Evolutionary conservation across 495 filamentous ascomycete genomes (phyloP).

Genomic region (Echria macrotheca): DNA sequence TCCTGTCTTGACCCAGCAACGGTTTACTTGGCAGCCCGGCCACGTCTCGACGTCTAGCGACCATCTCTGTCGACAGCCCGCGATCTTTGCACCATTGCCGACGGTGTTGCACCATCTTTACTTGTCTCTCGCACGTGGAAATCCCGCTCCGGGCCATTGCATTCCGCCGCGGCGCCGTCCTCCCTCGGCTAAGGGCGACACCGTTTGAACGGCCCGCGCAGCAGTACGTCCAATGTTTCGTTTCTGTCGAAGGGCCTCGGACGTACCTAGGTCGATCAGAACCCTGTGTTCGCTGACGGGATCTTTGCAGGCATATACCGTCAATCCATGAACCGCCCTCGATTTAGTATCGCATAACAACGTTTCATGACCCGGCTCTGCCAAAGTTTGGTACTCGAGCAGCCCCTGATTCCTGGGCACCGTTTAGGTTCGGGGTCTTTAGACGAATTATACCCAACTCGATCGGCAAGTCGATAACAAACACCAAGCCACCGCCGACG

Average conservation of each 20-base stretch:
- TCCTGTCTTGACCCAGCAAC: no score
- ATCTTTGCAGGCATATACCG: not conserved
- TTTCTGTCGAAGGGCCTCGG: not conserved
- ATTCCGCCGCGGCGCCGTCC: no score
- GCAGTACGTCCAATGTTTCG: conserved; percentile 6
- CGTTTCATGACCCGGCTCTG: conserved; percentile 16
- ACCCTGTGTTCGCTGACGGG: not conserved
- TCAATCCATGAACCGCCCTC: not conserved
- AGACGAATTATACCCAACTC: conserved; percentile 6
- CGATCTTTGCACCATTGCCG: no score
- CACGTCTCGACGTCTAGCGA: no score
- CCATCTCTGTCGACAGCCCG: no score
- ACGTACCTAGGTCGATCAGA: not conserved
- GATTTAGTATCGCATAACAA: conserved; percentile 18
- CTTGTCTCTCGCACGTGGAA: no score
- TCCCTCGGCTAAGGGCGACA: no score
- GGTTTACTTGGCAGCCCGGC: no score
- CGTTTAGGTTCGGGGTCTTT: not conserved
- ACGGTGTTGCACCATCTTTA: no score
- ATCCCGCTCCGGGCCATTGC: no score
- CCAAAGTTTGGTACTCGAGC: conserved; percentile 4
- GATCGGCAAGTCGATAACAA: not conserved
- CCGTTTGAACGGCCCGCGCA: no score
- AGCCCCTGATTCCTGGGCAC: not conserved
- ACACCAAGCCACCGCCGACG: not conserved